phyloP scores from a whole-genome alignment of 163 green algal species.

The Chlamydomonas reinhardtii region DNA sequence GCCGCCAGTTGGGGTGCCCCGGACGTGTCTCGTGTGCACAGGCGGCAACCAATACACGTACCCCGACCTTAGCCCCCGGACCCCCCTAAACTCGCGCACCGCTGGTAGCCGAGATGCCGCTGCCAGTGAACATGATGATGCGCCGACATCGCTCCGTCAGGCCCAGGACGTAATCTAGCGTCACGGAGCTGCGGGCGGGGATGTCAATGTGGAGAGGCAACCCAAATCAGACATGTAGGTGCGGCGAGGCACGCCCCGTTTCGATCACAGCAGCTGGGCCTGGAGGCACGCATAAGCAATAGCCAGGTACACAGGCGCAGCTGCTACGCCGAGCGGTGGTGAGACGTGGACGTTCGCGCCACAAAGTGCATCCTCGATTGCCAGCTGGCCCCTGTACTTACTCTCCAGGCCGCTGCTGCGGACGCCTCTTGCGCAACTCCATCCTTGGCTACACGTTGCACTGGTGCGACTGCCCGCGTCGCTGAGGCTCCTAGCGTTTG shows the following conservation, averaged over 20 bases:
- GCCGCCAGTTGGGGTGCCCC: background rate
- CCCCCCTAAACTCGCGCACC: constrained; percentile 54
- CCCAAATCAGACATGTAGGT: no score
- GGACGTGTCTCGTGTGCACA: background rate
- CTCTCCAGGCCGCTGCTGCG: constrained; percentile 3
- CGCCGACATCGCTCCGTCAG: constrained; percentile 53
- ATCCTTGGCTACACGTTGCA: background rate
- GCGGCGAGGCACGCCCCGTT: no score
- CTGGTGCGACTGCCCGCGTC: no score
- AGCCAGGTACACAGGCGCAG: no score
- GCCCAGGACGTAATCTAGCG: constrained; percentile 48
- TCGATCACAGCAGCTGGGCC: no score
- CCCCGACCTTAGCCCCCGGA: no score
- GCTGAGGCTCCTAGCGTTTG: no score
- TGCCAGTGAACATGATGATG: constrained; percentile 89
- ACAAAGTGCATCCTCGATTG: background rate
- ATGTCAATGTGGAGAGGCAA: no score
- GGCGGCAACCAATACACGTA: background rate
- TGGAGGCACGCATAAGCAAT: no score
- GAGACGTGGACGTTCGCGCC: background rate
- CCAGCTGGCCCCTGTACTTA: constrained; percentile 2
- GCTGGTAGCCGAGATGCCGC: constrained; percentile 86
- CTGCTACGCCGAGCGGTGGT: no score
- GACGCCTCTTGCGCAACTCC: constrained; percentile 40
- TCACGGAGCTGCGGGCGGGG: background rate